Conservation (phyloP, 1,284 basidiomycete species). For the Naganishia liquefaciens region DNA sequence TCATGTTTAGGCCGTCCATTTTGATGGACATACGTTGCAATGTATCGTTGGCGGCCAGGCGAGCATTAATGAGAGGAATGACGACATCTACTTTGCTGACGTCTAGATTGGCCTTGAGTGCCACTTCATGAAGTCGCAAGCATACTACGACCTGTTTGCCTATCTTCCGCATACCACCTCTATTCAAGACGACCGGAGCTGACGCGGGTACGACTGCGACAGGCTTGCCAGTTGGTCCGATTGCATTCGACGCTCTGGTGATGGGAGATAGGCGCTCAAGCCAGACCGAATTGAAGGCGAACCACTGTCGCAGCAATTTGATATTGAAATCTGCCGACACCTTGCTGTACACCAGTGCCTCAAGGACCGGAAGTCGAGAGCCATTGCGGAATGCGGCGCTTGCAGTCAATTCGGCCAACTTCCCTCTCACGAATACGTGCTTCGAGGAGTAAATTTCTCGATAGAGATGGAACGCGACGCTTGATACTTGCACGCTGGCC, state of each 20-base stretch:
- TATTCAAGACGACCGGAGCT: neutral
- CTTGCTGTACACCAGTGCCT: slow-evolving; percentile 72
- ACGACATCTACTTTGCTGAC: slow-evolving; percentile 24
- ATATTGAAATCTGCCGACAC: slow-evolving; percentile 71
- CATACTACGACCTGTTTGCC: slow-evolving; percentile 66
- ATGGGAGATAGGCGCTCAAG: slow-evolving; percentile 61
- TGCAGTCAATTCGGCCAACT: slow-evolving; percentile 49
- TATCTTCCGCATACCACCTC: slow-evolving; percentile 12
- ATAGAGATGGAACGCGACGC: slow-evolving; percentile 72
- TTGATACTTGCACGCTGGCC: slow-evolving; percentile 75
- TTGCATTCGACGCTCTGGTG: slow-evolving; percentile 35
- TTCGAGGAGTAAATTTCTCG: slow-evolving; percentile 69
- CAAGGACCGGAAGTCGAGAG: slow-evolving; percentile 51
- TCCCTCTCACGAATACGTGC: slow-evolving; percentile 48
- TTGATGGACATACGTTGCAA: slow-evolving; percentile 12
- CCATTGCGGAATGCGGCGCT: slow-evolving; percentile 35
- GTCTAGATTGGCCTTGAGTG: slow-evolving; percentile 21
- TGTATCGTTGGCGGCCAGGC: slow-evolving; percentile 16
- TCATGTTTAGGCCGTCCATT: slow-evolving; percentile 18
- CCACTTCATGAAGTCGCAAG: slow-evolving; percentile 69
- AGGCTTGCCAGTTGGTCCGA: no score
- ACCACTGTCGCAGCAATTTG: slow-evolving; percentile 76
- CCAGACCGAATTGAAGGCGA: slow-evolving; percentile 89
- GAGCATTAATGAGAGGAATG: slow-evolving; percentile 10
- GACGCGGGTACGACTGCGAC: slow-evolving; percentile 12